Evolutionary conservation across 805 yeast species (phyloP).

Genomic region (Yamadazyma philogaea): DNA sequence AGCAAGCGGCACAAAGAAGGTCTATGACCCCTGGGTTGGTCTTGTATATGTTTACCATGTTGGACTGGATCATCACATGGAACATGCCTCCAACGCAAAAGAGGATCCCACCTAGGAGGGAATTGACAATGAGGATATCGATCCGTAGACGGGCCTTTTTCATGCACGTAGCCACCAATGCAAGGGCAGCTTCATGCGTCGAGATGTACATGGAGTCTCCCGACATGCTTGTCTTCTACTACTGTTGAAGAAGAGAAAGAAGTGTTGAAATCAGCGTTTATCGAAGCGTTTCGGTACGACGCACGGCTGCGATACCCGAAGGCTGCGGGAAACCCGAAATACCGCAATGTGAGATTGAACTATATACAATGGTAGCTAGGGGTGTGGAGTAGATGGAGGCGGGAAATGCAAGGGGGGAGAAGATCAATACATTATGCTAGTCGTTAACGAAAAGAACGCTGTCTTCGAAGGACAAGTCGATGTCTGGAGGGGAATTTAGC

Average conservation of each 20-base stretch:
- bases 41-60: slow-evolving; percentile 41
- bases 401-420: neutral
- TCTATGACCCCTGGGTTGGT: slow-evolving; percentile 51
- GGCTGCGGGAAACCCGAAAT: neutral
- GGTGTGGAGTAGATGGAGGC: neutral
- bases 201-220: slow-evolving; percentile 47
- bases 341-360: neutral
- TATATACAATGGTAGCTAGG: neutral
- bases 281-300: too few relatives aligned
- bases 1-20: slow-evolving; percentile 57
- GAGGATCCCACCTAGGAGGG: slow-evolving; percentile 66
- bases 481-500: neutral
- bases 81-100: slow-evolving; percentile 76
- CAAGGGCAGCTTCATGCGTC: slow-evolving; percentile 79
- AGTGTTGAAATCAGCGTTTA: neutral
- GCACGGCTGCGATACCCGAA: too few relatives aligned
- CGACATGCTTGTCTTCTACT: slow-evolving; percentile 8
- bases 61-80: slow-evolving; percentile 52
- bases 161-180: slow-evolving; percentile 83
- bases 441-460: slow-evolving; percentile 2
- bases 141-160: slow-evolving; percentile 68
- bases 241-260: slow-evolving; percentile 7
- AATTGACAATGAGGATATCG: slow-evolving; percentile 58
- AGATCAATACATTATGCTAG: too few relatives aligned
- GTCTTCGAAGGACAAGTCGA: neutral